Percentiles rank a stretch among this genome's conserved stretches.
Conservation (phyloP, 805 yeast species). For the Suhomyces sp. region DNA sequence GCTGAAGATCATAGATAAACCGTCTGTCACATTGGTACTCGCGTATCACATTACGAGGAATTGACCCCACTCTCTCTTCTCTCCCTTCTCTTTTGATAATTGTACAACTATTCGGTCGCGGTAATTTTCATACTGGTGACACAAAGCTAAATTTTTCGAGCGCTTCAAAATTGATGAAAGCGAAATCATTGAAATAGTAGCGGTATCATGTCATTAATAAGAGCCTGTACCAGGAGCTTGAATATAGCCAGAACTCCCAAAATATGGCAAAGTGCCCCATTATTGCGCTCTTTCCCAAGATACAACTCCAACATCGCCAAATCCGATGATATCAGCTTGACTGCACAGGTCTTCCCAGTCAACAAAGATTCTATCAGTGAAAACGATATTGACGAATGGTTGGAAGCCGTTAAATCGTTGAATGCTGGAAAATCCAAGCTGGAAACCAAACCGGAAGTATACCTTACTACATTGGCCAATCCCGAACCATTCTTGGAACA, state of each 20-base stretch:
- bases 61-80: neutral
- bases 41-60: neutral
- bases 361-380: constrained; percentile 37
- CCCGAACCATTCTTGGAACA: constrained; percentile 34
- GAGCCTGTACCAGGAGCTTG: constrained; percentile 2
- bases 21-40: neutral
- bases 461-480: constrained; percentile 36
- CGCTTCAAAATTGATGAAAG: neutral
- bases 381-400: constrained; percentile 46
- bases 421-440: constrained; percentile 27
- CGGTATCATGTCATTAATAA: constrained; percentile 3
- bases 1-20: neutral
- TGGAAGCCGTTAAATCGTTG: constrained; percentile 41
- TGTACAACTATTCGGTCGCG: neutral
- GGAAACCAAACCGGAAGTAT: constrained; percentile 34
- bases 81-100: neutral
- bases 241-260: neutral
- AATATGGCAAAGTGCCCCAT: neutral
- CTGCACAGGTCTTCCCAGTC: constrained; percentile 38
- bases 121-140: constrained; percentile 2
- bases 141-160: constrained; percentile 5
- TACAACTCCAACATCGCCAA: constrained; percentile 7
- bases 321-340: constrained; percentile 14
- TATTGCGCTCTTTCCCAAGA: constrained; percentile 8
- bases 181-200: no score